These are phyloP conservation scores for Cercospora beticola DNA, from an alignment of 2,329 filamentous ascomycete species.

Conservation along the genomic window DNA sequence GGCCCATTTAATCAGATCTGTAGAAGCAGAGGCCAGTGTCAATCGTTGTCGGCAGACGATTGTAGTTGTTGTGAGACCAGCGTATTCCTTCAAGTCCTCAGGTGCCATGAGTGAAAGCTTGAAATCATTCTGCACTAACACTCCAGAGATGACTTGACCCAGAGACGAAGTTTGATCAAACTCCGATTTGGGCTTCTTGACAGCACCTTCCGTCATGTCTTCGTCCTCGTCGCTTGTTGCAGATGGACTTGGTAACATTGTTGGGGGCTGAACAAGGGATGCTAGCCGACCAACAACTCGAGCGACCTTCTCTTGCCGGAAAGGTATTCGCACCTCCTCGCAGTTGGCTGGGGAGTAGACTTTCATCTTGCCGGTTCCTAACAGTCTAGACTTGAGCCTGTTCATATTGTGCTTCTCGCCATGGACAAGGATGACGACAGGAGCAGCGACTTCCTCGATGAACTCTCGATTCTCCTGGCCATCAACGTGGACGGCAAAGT, in stretches of 20 bases:
- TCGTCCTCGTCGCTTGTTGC: conserved; percentile 47
- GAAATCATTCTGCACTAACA: conserved; percentile 96
- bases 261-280: conserved; percentile 67
- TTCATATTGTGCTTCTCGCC: conserved; percentile 99
- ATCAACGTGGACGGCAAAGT: conserved; percentile 95
- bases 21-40: conserved; percentile 79
- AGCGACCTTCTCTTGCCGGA: conserved; percentile 90
- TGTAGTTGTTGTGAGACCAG: conserved; percentile 92
- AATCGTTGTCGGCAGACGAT: conserved; percentile 91
- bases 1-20: conserved; percentile 90
- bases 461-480: conserved; percentile 95
- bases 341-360: conserved; percentile 93
- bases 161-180: conserved; percentile 44
- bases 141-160: conserved; percentile 72
- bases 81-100: conserved; percentile 92
- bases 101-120: conserved; percentile 96
- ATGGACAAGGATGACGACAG: conserved; percentile 94
- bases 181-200: conserved; percentile 42
- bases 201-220: conserved; percentile 31
- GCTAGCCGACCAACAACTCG: conserved; percentile 95
- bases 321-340: conserved; percentile 91
- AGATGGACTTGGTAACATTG: conserved; percentile 36
- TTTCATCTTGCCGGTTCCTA: conserved; percentile 88
- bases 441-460: conserved; percentile 88
- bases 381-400: conserved; percentile 87